Evolutionary conservation across 176 grass and related monocot genomes (phyloP), one percentile per base, ranked within the genome.

Genomic region (Aechmea fasciata): DNA sequence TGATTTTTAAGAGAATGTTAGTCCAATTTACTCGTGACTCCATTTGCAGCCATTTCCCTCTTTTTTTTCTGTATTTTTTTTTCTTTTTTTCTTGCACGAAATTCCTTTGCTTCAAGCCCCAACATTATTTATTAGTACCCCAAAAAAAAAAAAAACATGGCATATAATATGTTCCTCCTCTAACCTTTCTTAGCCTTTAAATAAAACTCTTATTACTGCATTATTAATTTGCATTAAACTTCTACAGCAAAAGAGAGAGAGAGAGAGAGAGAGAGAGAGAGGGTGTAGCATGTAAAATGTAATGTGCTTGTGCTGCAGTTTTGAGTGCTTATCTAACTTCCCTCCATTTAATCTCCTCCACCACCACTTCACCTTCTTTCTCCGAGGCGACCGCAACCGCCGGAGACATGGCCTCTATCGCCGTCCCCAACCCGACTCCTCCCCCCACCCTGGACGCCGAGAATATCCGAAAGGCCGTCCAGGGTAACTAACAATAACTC

Each of bases 401-500:
- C 52, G 23, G 59, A 20, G 59, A 80, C 76, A 95, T 95, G 91
- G 87, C 91, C 18, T 87, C 87, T 71, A 84, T 90, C 65, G 73
- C 72, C 0, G 70, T 95, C n/a, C 91, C 87, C 2, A 11, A 61
- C 54, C 73, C 70, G 0, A 66, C 66, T n/a, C 84, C 91, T 25
- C 67, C 87, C 13, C 81, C 91, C 0, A 26, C 75, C 11, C 61
- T 90, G 57, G 91, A 95, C 25, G 91, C 91, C 6, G 77, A 90
- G 75, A 86, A 22, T 65, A 78, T 95, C 25, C 71, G 91, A 18
- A 90, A 95, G 52, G 87, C 91, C 17, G 84, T 95, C 6, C 81
- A 95, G 84, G 87, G 91, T 81, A 20, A 2, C 12, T 13, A 64
- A 19, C 3, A 23, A 70, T 26, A 53, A 0, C 20, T 6, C 12